These are phyloP conservation scores for Candida silvatica DNA, from an alignment of 805 yeast genomes.

Conservation along the genomic window DNA sequence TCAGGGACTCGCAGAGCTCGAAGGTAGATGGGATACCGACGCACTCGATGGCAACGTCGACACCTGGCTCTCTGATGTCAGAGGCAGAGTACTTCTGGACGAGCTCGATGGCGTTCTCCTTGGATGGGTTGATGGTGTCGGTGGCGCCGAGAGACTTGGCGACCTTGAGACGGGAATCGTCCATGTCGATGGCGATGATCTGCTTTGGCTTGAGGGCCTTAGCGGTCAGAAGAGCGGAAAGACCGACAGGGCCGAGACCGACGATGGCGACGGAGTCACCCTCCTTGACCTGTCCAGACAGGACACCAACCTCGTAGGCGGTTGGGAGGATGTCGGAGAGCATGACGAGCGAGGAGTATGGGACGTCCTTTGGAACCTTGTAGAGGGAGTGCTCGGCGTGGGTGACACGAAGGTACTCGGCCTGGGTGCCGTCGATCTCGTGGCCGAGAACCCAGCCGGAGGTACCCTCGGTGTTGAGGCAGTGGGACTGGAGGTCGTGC, in stretches of 20 bases:
- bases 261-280: conserved; percentile 57
- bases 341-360: conserved; percentile 45
- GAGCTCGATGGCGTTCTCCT: conserved; percentile 29
- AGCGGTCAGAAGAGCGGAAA: conserved; percentile 51
- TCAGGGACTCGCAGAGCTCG: conserved; percentile 45
- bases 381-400: conserved; percentile 33
- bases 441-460: conserved; percentile 50
- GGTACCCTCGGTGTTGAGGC: conserved; percentile 29
- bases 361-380: conserved; percentile 22
- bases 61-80: conserved; percentile 34
- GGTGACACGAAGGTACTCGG: conserved; percentile 51
- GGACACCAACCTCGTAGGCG: conserved; percentile 58
- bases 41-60: conserved; percentile 56
- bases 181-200: conserved; percentile 50
- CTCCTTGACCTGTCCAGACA: conserved; percentile 40
- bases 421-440: conserved; percentile 60
- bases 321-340: conserved; percentile 60
- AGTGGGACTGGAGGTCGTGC: conserved; percentile 51
- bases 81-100: conserved; percentile 25
- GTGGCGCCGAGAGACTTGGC: conserved; percentile 57
- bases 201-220: conserved; percentile 44
- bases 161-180: conserved; percentile 48
- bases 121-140: conserved; percentile 42
- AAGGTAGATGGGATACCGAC: conserved; percentile 60
- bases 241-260: conserved; percentile 64